Percentiles rank a stretch among this genome's conserved stretches.
Conservation (phyloP, 805 yeast species). For the Candida gorgasii region DNA sequence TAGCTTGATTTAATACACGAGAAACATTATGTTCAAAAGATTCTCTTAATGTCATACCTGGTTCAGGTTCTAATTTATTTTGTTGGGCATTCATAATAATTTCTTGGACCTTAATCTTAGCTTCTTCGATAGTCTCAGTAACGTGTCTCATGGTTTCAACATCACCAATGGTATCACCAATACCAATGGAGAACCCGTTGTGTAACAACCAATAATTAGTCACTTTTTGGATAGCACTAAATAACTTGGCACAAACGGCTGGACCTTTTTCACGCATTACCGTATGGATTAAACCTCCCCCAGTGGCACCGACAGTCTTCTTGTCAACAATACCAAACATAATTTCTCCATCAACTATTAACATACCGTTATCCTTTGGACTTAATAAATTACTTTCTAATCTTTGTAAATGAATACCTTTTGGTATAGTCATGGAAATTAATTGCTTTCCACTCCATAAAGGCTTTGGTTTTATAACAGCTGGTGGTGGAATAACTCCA, state of each 20-base stretch:
- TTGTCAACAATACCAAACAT: slow-evolving; percentile 98
- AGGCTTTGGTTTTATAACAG: slow-evolving; percentile 90
- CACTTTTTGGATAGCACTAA: slow-evolving; percentile 91
- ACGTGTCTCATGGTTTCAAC: slow-evolving; percentile 92
- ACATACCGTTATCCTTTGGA: slow-evolving; percentile 95
- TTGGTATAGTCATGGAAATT: slow-evolving; percentile 88
- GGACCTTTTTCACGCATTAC: slow-evolving; percentile 98
- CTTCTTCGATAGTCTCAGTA: slow-evolving; percentile 89
- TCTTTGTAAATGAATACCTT: slow-evolving; percentile 92
- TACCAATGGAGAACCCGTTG: slow-evolving; percentile 97
- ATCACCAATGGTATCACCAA: slow-evolving; percentile 99
- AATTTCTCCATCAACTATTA: slow-evolving; percentile 91
- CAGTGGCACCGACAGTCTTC: slow-evolving; percentile 97
- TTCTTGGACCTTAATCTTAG: slow-evolving; percentile 92
- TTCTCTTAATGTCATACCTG: slow-evolving; percentile 99
- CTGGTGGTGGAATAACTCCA: slow-evolving; percentile 96
- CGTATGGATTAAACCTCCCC: slow-evolving; percentile 96
- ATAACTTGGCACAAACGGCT: slow-evolving; percentile 80
- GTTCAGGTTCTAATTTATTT: slow-evolving; percentile 87
- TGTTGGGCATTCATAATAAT: slow-evolving; percentile 91
- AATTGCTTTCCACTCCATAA: slow-evolving; percentile 98
- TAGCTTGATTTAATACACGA: slow-evolving; percentile 92
- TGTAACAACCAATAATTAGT: slow-evolving; percentile 96
- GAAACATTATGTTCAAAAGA: slow-evolving; percentile 97
- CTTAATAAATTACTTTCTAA: slow-evolving; percentile 81